A percentile compares a stretch with the other conserved stretches of the same genome.
Evolutionary conservation across 345 rosid genomes (phyloP).

Genomic region (Noccaea bulbosa): DNA sequence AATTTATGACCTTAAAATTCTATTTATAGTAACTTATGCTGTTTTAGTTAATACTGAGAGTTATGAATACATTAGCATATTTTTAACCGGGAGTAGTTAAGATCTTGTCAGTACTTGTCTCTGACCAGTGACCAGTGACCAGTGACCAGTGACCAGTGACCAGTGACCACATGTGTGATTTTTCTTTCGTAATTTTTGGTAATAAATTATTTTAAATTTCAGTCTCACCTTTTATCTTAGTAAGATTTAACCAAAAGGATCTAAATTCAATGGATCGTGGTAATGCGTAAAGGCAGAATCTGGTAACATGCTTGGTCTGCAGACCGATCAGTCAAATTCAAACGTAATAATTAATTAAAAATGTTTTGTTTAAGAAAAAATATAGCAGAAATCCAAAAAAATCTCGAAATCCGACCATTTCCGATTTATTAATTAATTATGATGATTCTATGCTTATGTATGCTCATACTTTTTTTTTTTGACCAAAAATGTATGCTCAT

Average conservation of each 20-base stretch:
- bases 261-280: constrained; percentile 45
- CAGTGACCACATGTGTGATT: constrained; percentile 27
- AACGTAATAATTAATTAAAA: constrained; percentile 7
- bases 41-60: constrained; percentile 8
- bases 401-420: constrained; percentile 10
- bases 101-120: constrained; percentile 45
- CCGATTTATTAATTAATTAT: background rate
- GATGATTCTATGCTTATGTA: background rate
- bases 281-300: constrained; percentile 41
- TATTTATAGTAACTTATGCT: constrained; percentile 26
- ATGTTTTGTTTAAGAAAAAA: background rate
- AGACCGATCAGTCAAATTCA: constrained; percentile 40
- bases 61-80: constrained; percentile 7
- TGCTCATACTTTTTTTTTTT: no score
- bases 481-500: no score
- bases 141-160: constrained; percentile 16
- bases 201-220: constrained; percentile 1
- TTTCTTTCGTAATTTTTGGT: background rate
- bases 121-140: constrained; percentile 23
- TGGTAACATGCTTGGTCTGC: constrained; percentile 44
- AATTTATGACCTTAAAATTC: constrained; percentile 24
- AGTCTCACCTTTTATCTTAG: constrained; percentile 1
- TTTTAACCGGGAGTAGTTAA: constrained; percentile 36
- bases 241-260: constrained; percentile 33
- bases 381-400: background rate